Evolutionary conservation across 1,284 basidiomycete genomes (phyloP), one percentile per base, ranked within the genome.

Genomic region (Ustilago curta): DNA sequence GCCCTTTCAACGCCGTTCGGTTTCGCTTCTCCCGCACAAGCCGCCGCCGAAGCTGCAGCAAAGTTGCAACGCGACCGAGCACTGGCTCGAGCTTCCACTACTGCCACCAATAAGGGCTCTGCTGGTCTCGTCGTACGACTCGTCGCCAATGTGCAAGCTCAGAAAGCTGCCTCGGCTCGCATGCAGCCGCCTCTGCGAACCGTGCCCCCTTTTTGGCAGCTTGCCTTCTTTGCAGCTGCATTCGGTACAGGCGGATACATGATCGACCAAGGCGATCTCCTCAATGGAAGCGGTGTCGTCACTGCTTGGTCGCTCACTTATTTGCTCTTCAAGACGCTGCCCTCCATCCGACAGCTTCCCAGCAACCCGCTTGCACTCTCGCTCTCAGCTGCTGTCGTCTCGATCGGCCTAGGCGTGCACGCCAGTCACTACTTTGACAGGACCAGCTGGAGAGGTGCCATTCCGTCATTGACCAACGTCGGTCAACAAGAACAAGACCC

Each of bases 161-260:
- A 54, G 31, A 44, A 42, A 21, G 42, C 54, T 4, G 68, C 68
- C 12, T 37, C 51, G 23, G 55, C 47, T 21, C 49, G 49, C 19
- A 21, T 56, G 14, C 55, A 40, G 12, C 40, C 64, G 12, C 58
- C 67, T 2, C 9, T 63, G 11, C 55, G 79, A 2, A 55, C 65
- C 5, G 48, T 83, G 11, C 79, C 81, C 27, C 80, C 80, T 1
- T 83, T 81, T 58, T 82, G 79, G 79, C 79, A 82, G 57, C 55
- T 79, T 5, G 75, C 76, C 3, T 79, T 79, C 49, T 78, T 83
- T 35, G 59, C 78, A 8, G 67, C 65, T 6, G 65, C 77, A 16
- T 82, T 83, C 56, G 77, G 60, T 8, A 64, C 66, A 3, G 81
- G 80, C 3, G 81, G 78, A n/a, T 83, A 83, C 59, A 83, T 83